Evolutionary conservation across 805 yeast genomes (phyloP), one percentile per base, ranked within the genome.

Genomic region (Diddensiella transvaalensis): DNA sequence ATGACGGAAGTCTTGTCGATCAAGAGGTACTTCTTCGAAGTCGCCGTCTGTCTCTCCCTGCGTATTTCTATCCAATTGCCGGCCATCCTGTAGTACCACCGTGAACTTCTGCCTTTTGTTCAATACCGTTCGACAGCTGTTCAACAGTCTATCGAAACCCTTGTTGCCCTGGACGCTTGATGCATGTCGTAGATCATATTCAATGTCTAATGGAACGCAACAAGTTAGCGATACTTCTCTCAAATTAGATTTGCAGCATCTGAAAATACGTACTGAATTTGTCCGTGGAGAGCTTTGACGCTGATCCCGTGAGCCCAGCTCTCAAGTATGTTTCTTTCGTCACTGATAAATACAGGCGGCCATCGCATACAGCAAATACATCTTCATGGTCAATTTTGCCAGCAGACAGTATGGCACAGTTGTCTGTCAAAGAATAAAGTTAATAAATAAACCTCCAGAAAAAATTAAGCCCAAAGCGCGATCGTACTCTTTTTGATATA

Each of bases 301-400:
- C 47, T 13, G 48, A 55, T 1, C 72, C 73, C 6, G 49, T 47
- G 3, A 72, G 52, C 0, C 76, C 76, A 1, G 70, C 59, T 32
- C 53, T 51, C 26, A 55, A 49, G 51, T 69, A 71, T 1, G 61
- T 51, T 6, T 60, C 66, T 6, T 59, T 46, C 6, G 69, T 59
- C 11, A 71, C 47, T 5, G 65, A 63, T 22, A 72, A 32, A 17
- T 58, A 54, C 26, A 71, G 44, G 1, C 37, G 26, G 4, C 68
- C 68, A 15, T 56, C 40, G 3, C 52, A 44, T 3, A 71, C 47
- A 3, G 68, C 60, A 33, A 69, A 38, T 4, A 62, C 55, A 43
- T 69, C 66, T 44, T 68, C 61, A 47, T 65, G 64, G 35, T 67
- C 63, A 1, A 68, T 52, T 26, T 60, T 52, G 18, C 51, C 51